Evolutionary conservation across 306 rosid species (phyloP).

Genomic region (Dalbergia oliveri): DNA sequence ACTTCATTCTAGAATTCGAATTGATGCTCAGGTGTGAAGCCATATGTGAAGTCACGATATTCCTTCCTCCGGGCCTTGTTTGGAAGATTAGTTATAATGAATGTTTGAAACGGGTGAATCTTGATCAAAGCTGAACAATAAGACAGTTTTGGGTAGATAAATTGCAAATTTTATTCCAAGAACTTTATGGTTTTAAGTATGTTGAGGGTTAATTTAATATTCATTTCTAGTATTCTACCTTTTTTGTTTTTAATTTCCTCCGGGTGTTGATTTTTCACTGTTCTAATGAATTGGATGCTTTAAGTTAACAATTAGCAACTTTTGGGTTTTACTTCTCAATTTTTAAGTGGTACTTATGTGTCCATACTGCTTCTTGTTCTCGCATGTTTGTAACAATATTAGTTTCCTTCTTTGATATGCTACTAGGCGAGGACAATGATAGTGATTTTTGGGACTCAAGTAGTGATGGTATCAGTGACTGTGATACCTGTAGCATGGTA

Average conservation of each 20-base stretch:
- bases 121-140: slow-evolving; percentile 7
- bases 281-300: slow-evolving; percentile 6
- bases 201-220: slow-evolving; percentile 1
- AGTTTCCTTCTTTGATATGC: slow-evolving; percentile 57
- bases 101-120: slow-evolving; percentile 9
- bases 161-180: slow-evolving; percentile 7
- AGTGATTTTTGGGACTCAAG: slow-evolving; percentile 88
- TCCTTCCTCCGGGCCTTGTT: slow-evolving; percentile 2
- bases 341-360: not conserved
- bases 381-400: not conserved
- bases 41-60: slow-evolving; percentile 68
- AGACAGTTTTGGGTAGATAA: slow-evolving; percentile 20
- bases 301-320: not conserved
- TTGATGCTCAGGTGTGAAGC: slow-evolving; percentile 61
- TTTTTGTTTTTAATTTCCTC: slow-evolving; percentile 18
- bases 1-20: slow-evolving; percentile 74
- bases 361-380: not conserved
- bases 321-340: not conserved
- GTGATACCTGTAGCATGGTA: slow-evolving; percentile 96
- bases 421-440: slow-evolving; percentile 82
- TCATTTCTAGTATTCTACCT: not conserved
- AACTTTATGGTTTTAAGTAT: slow-evolving; percentile 9
- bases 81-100: not conserved
- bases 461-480: slow-evolving; percentile 88
- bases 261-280: not conserved